Base-by-base conservation (phyloP, 768 basidiomycete genomes). In the Porphyrellus cyaneotinctus region DNA sequence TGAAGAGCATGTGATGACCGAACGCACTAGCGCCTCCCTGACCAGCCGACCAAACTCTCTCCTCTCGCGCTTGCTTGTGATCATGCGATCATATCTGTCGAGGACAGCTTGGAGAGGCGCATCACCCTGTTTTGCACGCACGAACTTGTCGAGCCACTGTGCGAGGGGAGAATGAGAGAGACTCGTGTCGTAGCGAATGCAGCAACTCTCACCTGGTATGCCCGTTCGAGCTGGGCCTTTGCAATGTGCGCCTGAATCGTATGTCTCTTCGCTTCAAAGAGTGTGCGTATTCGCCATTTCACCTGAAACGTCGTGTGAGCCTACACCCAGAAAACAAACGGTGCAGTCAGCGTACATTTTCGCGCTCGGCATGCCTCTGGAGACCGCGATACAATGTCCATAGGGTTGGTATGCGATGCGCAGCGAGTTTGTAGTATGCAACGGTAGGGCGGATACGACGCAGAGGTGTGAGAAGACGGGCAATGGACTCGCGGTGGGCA, bases 331-430 rank as follows among this genome's bases (percentile, higher is more conserved):
- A n/a, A 46, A 37, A 37, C 3, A n/a, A 30, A 24, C n/a, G 17
- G 26, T 2, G 39, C 10, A 36, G 2, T 65, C 1, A 20, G 17
- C 80, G 49, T 59, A 88, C 87, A 63, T 80, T 73, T 24, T 78
- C 75, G 14, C 75, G 75, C 1, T 81, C 79, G 7, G 87, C 76
- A 36, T 76, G 61, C 26, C 75, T 71, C 43, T 89, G 68, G 14
- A 95, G 74, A 4, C 82, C 81, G 20, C 90, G 78, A 66, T 93
- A 95, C 6, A 94, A 71, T 0, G 75, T 68, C 87, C 88, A 90
- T 59, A 87, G 66, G 0, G 89, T 91, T 4, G 92, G 91, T 24
- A 84, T 69, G 20, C 85, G 79, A 65, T 95, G 92, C 0, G 84
- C 84, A 0, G 76, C 73, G 24, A 91, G 82, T 44, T 78, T 65